Evolutionary conservation across 352 stramenopile genomes (phyloP).

Genomic region (Phytophthora uliginosa): DNA sequence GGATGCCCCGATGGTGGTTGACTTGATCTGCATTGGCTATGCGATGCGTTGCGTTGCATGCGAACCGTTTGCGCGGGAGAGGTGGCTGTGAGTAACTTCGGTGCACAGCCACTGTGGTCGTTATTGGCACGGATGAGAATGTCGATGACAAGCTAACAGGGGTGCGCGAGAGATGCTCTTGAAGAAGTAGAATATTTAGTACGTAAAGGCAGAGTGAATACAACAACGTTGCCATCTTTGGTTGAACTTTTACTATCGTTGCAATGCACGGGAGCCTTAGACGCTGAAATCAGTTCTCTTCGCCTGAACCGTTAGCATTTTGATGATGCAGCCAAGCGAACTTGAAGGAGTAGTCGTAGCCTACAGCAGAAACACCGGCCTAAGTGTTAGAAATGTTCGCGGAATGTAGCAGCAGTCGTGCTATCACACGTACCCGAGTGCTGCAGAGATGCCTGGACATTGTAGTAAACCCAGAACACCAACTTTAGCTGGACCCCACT

Average conservation of each 20-base stretch:
- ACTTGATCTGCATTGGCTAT: neutral
- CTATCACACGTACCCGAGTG: neutral
- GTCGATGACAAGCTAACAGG: too few relatives aligned
- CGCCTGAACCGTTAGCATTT: too few relatives aligned
- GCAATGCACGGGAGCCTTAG: too few relatives aligned
- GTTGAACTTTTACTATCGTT: too few relatives aligned
- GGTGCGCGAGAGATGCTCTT: too few relatives aligned
- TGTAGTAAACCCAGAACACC: conserved; percentile 4
- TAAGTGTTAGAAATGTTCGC: neutral
- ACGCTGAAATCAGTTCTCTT: too few relatives aligned
- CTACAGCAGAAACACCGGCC: neutral
- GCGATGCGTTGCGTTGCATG: neutral
- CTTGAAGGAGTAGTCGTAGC: neutral
- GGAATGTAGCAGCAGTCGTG: neutral
- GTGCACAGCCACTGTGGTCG: neutral
- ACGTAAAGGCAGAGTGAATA: too few relatives aligned
- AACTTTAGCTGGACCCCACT: neutral
- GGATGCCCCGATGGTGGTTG: neutral
- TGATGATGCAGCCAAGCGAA: neutral
- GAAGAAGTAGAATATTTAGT: too few relatives aligned
- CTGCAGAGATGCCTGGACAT: neutral
- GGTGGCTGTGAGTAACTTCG: neutral
- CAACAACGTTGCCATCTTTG: too few relatives aligned
- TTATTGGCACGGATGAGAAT: neutral
- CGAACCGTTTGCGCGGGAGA: conserved; percentile 9